phyloP scores from a whole-genome alignment of 768 basidiomycete genomes.

The Leccinum subtestaceum region DNA sequence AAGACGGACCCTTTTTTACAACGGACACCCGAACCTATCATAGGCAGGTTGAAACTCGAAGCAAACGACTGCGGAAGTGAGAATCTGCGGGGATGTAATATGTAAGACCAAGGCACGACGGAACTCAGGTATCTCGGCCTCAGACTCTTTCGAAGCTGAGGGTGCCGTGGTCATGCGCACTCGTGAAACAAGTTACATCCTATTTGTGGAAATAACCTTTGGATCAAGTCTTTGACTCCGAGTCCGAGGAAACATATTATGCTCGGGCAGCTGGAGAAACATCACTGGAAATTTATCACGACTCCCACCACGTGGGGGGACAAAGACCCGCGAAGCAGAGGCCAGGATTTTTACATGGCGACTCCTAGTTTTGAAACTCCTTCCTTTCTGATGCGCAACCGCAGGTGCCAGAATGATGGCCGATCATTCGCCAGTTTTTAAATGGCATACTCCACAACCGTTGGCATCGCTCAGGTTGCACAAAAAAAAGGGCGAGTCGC shows the following conservation, averaged over 20 bases:
- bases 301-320: not conserved
- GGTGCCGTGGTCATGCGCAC: not conserved
- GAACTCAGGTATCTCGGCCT: not conserved
- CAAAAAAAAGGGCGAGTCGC: not conserved
- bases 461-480: not conserved
- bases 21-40: not conserved
- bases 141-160: not conserved
- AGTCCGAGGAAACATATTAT: not conserved
- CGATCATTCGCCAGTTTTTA: not conserved
- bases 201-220: not conserved
- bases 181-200: not conserved
- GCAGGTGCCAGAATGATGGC: not conserved
- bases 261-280: not conserved
- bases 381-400: not conserved
- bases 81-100: not conserved
- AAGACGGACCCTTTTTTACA: not conserved
- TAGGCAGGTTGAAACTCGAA: not conserved
- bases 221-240: not conserved
- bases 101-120: not conserved
- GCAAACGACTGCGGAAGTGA: not conserved
- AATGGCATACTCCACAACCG: not conserved
- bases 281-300: not conserved
- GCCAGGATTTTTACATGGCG: not conserved
- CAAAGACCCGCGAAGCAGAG: not conserved
- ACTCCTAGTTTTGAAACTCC: not conserved